A percentile compares a stretch with the other conserved stretches of the same genome.
These are phyloP conservation scores for Eimeria falciformis DNA, from an alignment of 169 alveolate genomes.

Conservation along the genomic window DNA sequence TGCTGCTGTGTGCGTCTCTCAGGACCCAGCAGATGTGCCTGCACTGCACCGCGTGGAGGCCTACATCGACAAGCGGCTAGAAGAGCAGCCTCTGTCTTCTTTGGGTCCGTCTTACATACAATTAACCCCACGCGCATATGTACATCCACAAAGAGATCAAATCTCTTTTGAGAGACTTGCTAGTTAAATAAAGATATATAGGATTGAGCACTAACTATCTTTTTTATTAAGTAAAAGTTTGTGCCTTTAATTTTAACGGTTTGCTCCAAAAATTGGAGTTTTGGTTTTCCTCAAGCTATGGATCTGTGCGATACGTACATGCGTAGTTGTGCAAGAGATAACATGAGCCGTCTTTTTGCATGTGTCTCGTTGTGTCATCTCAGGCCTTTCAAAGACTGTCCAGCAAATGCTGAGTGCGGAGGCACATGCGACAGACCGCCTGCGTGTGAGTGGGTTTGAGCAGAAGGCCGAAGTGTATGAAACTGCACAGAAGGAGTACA, in stretches of 20 bases:
- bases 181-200: too few species aligned
- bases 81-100: slow-evolving; percentile 64
- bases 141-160: too few species aligned
- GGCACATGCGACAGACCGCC: slow-evolving; percentile 45
- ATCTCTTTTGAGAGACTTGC: too few species aligned
- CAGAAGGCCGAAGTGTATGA: slow-evolving; percentile 69
- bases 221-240: too few species aligned
- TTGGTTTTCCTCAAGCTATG: not conserved
- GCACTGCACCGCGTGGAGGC: slow-evolving; percentile 62
- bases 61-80: slow-evolving; percentile 48
- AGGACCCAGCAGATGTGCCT: slow-evolving; percentile 61
- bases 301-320: not conserved
- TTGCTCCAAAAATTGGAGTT: too few species aligned
- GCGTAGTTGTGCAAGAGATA: not conserved
- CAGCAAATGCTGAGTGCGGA: slow-evolving; percentile 52
- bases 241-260: too few species aligned
- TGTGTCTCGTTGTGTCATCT: not conserved
- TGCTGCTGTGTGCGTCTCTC: not conserved
- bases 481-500: slow-evolving; percentile 67
- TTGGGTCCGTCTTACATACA: slow-evolving; percentile 13
- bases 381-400: slow-evolving; percentile 47
- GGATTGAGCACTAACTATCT: too few species aligned
- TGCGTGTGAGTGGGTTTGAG: slow-evolving; percentile 47
- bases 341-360: not conserved
- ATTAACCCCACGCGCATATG: too few species aligned